phyloP scores from a whole-genome alignment of 1,284 basidiomycete species.

The Ganoderma boninense region DNA sequence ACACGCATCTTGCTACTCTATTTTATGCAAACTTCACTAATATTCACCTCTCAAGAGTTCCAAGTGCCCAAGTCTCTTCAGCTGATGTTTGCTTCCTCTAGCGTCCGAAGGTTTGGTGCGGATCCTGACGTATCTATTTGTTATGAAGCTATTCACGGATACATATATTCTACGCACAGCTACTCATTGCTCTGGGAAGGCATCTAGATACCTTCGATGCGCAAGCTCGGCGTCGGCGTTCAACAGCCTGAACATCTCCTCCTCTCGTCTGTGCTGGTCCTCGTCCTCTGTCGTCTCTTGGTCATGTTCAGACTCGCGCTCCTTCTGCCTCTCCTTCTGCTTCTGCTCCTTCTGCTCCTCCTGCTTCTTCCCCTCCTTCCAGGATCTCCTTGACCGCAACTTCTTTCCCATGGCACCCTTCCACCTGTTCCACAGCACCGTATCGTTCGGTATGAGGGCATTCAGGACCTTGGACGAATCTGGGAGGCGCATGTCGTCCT shows the following conservation, averaged over 20 bases:
- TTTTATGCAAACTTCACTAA: constrained; percentile 1
- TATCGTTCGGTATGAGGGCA: constrained; percentile 30
- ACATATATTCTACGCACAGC: too few species aligned
- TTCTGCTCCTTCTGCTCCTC: background rate
- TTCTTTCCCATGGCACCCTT: constrained; percentile 6
- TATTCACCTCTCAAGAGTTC: background rate
- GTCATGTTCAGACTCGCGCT: background rate
- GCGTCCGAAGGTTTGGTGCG: background rate
- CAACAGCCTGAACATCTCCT: background rate
- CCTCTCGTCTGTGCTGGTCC: background rate
- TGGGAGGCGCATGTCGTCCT: constrained; percentile 8
- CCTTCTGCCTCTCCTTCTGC: background rate
- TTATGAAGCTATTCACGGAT: too few species aligned
- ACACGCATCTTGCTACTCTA: constrained; percentile 8
- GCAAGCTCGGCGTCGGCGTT: background rate
- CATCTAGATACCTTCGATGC: background rate
- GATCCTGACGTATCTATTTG: background rate
- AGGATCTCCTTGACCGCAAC: background rate
- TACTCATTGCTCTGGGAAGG: background rate
- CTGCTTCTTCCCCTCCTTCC: constrained; percentile 7
- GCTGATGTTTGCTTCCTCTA: background rate
- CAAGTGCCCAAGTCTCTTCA: background rate
- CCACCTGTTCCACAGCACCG: constrained; percentile 31
- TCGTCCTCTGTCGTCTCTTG: background rate
- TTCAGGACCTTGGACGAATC: constrained; percentile 22